A percentile compares a stretch with the other conserved stretches of the same genome.
phyloP scores from a whole-genome alignment of 2,329 filamentous ascomycete genomes.

The Meredithiella fracta region DNA sequence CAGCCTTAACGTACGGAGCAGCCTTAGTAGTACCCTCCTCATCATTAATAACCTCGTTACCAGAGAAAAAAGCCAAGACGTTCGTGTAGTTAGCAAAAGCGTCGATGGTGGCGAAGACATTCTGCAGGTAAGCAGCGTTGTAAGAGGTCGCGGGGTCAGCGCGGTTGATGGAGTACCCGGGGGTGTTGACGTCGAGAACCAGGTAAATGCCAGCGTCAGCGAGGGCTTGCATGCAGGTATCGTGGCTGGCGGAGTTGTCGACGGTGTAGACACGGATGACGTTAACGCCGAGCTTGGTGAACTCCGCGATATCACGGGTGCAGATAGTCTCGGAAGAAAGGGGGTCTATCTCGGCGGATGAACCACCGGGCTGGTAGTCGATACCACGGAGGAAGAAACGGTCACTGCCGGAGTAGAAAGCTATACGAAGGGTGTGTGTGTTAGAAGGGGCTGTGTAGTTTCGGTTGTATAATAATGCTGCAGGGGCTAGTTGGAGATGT shows the following conservation, averaged over 20 bases:
- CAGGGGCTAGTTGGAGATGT: not conserved
- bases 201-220: slow-evolving; percentile 81
- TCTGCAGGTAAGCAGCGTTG: slow-evolving; percentile 70
- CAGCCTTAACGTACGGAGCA: slow-evolving; percentile 62
- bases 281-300: slow-evolving; percentile 78
- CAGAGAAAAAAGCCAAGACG: slow-evolving; percentile 72
- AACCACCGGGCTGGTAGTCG: slow-evolving; percentile 47
- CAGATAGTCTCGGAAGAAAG: slow-evolving; percentile 55
- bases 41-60: slow-evolving; percentile 66
- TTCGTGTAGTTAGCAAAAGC: slow-evolving; percentile 70
- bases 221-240: slow-evolving; percentile 68
- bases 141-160: slow-evolving; percentile 52
- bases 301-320: slow-evolving; percentile 63
- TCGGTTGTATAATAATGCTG: not conserved
- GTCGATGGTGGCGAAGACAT: slow-evolving; percentile 77
- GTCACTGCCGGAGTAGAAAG: slow-evolving; percentile 36
- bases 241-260: slow-evolving; percentile 70
- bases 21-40: slow-evolving; percentile 42
- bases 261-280: slow-evolving; percentile 84
- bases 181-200: slow-evolving; percentile 80
- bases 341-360: slow-evolving; percentile 46
- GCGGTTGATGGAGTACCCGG: slow-evolving; percentile 75
- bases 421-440: slow-evolving; percentile 21
- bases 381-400: slow-evolving; percentile 45
- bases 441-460: not conserved